Percentiles rank a stretch among this genome's conserved stretches.
Evolutionary conservation across 2,329 filamentous ascomycete genomes (phyloP).

Genomic region (Colletotrichum sp.): DNA sequence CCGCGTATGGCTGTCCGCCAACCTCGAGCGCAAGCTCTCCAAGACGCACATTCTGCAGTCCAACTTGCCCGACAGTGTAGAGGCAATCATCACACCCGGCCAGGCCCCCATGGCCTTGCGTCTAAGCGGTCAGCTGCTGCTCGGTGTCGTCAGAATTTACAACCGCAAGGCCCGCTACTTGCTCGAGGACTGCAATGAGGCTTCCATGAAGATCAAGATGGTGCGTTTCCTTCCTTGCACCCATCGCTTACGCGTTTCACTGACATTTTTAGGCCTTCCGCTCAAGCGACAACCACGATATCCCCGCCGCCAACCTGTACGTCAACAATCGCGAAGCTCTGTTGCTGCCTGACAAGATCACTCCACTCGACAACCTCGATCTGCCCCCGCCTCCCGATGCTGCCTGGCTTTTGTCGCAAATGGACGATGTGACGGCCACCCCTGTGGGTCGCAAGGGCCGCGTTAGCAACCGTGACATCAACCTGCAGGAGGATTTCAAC

Average conservation of each 20-base stretch:
- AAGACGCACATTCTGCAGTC: slow-evolving; percentile 96
- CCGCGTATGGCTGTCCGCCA: slow-evolving; percentile 97
- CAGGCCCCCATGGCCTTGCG: slow-evolving; percentile 95
- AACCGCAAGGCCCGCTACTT: slow-evolving; percentile 96
- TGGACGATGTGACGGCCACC: slow-evolving; percentile 64
- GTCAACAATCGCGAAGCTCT: slow-evolving; percentile 84
- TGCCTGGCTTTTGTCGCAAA: slow-evolving; percentile 79
- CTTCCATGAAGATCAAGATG: slow-evolving; percentile 98
- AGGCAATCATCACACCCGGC: slow-evolving; percentile 90
- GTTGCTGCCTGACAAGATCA: slow-evolving; percentile 89
- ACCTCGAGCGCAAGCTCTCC: slow-evolving; percentile 96
- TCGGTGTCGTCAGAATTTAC: slow-evolving; percentile 97
- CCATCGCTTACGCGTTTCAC: slow-evolving; percentile 22
- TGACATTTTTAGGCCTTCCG: slow-evolving; percentile 78
- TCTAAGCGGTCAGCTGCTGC: slow-evolving; percentile 88
- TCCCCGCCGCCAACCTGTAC: slow-evolving; percentile 77
- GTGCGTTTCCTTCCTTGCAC: slow-evolving; percentile 51
- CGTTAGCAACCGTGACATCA: slow-evolving; percentile 68
- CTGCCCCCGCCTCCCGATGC: slow-evolving; percentile 86
- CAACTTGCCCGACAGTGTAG: slow-evolving; percentile 92
- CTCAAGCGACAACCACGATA: slow-evolving; percentile 91
- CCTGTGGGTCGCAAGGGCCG: slow-evolving; percentile 63
- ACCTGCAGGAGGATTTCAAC: slow-evolving; percentile 71
- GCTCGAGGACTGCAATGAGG: slow-evolving; percentile 96
- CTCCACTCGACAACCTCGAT: slow-evolving; percentile 82